Percentiles rank a stretch among this genome's conserved stretches.
These are phyloP conservation scores for Meyerozyma guilliermondii DNA, from an alignment of 1,139 yeast species.

Conservation along the genomic window DNA sequence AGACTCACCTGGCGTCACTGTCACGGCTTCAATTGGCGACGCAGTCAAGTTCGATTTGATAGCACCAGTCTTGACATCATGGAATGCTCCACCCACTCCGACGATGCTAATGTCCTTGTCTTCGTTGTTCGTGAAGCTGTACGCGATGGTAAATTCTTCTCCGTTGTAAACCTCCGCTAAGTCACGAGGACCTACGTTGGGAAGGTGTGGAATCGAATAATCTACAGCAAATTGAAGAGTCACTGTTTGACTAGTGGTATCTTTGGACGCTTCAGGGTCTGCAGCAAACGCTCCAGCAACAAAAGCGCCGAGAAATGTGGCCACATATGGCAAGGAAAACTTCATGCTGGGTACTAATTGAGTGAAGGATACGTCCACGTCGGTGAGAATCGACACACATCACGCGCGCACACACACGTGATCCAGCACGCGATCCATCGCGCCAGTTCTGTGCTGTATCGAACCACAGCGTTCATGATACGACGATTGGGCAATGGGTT, in stretches of 20 bases:
- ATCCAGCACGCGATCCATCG: neutral
- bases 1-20: conserved; percentile 45
- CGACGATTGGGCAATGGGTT: neutral
- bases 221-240: conserved; percentile 36
- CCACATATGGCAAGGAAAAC: conserved; percentile 6
- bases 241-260: conserved; percentile 10
- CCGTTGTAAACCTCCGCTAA: conserved; percentile 46
- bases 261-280: conserved; percentile 3
- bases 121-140: conserved; percentile 56
- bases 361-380: no score
- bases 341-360: conserved; percentile 8
- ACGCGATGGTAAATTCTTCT: conserved; percentile 50
- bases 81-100: conserved; percentile 72
- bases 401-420: no score
- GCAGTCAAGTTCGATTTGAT: conserved; percentile 59
- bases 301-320: conserved; percentile 10
- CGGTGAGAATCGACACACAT: no score
- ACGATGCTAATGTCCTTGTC: conserved; percentile 45
- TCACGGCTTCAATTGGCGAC: conserved; percentile 59
- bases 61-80: conserved; percentile 50
- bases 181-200: conserved; percentile 28
- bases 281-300: conserved; percentile 15
- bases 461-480: neutral
- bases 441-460: neutral
- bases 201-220: conserved; percentile 38